phyloP scores from a whole-genome alignment of 805 yeast species.

The Grigorovia yakushimaensis region DNA sequence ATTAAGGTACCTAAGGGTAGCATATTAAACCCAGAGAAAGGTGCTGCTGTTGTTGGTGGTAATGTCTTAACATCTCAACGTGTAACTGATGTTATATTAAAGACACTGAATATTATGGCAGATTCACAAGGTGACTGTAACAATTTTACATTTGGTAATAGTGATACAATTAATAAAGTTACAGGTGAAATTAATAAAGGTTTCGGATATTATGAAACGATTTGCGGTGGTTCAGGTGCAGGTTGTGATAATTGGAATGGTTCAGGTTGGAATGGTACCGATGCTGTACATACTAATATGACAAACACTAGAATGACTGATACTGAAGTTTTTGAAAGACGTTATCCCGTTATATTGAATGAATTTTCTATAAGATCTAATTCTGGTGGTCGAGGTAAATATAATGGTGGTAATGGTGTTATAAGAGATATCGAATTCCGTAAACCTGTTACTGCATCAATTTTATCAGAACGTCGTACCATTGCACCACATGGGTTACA shows the following conservation, averaged over 20 bases:
- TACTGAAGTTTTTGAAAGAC: conserved; percentile 76
- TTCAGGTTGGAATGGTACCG: conserved; percentile 72
- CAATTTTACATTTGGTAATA: conserved; percentile 84
- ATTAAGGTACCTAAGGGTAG: conserved; percentile 55
- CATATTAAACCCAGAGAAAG: conserved; percentile 63
- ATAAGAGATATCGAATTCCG: conserved; percentile 77
- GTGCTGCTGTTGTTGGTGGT: conserved; percentile 92
- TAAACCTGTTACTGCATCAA: conserved; percentile 62
- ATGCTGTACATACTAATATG: conserved; percentile 91
- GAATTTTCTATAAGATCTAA: conserved; percentile 60
- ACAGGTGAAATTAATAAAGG: conserved; percentile 41
- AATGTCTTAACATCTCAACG: conserved; percentile 93
- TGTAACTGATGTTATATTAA: conserved; percentile 78
- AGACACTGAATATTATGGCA: conserved; percentile 82
- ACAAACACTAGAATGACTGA: conserved; percentile 91
- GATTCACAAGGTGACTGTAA: conserved; percentile 96
- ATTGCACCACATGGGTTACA: conserved; percentile 76
- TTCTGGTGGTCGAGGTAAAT: conserved; percentile 75
- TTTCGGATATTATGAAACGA: conserved; percentile 88
- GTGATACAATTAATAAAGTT: conserved; percentile 49
- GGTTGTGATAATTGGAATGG: conserved; percentile 42
- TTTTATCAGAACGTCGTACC: conserved; percentile 77
- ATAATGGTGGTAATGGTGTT: conserved; percentile 79
- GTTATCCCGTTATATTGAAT: conserved; percentile 73
- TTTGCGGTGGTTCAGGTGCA: conserved; percentile 95